A percentile compares a stretch with the other conserved stretches of the same genome.
Conservation (phyloP, 1,284 basidiomycete species). For the Puccinia horiana region DNA sequence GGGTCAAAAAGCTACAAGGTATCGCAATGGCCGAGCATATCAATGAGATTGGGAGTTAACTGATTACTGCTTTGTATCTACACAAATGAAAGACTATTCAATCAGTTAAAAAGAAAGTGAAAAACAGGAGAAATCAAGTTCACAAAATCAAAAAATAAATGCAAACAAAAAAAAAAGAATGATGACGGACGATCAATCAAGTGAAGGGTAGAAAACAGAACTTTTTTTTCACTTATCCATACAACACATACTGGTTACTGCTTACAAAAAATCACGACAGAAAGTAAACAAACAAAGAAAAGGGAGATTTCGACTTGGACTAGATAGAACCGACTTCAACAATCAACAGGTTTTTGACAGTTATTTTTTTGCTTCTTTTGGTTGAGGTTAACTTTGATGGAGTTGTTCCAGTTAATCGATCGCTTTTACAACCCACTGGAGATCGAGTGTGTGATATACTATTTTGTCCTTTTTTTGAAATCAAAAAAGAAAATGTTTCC, state of each 20-base stretch:
- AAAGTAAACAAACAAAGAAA: neutral
- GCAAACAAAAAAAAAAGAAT: neutral
- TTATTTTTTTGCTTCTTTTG: too few relatives aligned
- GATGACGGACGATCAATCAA: neutral
- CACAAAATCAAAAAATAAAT: neutral
- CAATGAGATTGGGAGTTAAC: neutral
- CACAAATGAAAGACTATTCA: neutral
- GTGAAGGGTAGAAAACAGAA: constrained; percentile 1
- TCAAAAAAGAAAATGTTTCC: neutral
- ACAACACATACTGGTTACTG: too few relatives aligned
- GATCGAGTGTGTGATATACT: neutral
- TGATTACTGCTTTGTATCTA: constrained; percentile 2
- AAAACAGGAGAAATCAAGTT: neutral
- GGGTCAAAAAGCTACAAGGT: neutral
- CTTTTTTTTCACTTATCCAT: too few relatives aligned
- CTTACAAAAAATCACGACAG: too few relatives aligned
- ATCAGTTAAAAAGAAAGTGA: neutral
- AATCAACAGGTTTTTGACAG: too few relatives aligned
- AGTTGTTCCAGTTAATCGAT: too few relatives aligned
- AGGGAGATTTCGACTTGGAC: neutral
- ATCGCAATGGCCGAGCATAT: neutral
- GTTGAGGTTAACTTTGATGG: too few relatives aligned
- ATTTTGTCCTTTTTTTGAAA: neutral
- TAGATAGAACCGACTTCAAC: too few relatives aligned
- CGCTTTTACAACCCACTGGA: neutral